Percentiles rank a stretch among this genome's conserved stretches.
Evolutionary conservation across 257 asterid species (phyloP).

Genomic region (Eucommia ulmoides): DNA sequence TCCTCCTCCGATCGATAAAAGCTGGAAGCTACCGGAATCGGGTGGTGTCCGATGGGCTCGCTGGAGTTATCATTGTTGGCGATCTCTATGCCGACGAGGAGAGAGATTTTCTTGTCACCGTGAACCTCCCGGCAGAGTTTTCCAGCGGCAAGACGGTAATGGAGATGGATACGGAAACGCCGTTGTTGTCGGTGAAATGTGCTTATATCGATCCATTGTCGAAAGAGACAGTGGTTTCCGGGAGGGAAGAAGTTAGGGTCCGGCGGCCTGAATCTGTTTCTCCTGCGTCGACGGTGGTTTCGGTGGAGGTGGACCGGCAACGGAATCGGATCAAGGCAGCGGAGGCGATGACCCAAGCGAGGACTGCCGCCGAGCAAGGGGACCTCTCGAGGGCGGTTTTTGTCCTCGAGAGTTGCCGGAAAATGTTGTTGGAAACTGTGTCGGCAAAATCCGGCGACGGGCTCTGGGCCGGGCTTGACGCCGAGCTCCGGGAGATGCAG

Average conservation of each 20-base stretch:
- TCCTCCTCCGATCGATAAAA: conserved; percentile 44
- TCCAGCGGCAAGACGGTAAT: too few relatives aligned
- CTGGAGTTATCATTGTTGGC: conserved; percentile 72
- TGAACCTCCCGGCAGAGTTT: conserved; percentile 54
- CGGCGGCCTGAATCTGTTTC: conserved; percentile 35
- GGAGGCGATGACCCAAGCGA: conserved; percentile 76
- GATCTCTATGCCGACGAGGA: conserved; percentile 93
- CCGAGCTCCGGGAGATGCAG: conserved; percentile 96
- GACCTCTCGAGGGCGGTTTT: conserved; percentile 56
- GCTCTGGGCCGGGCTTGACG: conserved; percentile 66
- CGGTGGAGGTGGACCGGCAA: conserved; percentile 89
- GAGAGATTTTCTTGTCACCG: conserved; percentile 63
- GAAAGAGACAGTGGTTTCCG: conserved; percentile 36
- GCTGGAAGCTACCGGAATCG: conserved; percentile 69
- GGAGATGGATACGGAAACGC: too few relatives aligned
- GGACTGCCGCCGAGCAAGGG: conserved; percentile 67
- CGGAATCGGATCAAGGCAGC: conserved; percentile 74
- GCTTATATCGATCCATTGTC: conserved; percentile 58
- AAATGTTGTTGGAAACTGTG: conserved; percentile 36
- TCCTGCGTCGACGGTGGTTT: conserved; percentile 23
- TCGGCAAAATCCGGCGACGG: conserved; percentile 54
- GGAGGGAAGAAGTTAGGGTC: conserved; percentile 42
- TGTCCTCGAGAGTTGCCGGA: conserved; percentile 53
- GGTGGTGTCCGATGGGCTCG: conserved; percentile 28
- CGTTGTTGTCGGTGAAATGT: conserved; percentile 51